Evolutionary conservation across 2,329 filamentous ascomycete genomes (phyloP).

Genomic region (Trichoderma sp.): DNA sequence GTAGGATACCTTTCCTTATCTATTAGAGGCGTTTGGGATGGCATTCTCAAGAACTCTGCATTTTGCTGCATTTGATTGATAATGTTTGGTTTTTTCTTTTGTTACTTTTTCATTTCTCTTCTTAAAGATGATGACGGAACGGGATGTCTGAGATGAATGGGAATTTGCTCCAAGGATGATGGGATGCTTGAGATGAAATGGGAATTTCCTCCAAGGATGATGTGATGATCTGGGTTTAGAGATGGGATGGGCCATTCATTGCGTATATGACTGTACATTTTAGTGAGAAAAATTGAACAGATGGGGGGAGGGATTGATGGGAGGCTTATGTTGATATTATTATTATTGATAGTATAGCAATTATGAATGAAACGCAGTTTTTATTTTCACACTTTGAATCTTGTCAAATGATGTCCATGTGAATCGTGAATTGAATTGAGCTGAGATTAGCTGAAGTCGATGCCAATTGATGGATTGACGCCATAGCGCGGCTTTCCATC

Average conservation of each 20-base stretch:
- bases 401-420: not conserved
- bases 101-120: not conserved
- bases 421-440: not conserved
- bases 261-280: conserved; percentile 29
- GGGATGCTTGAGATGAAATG: conserved; percentile 8
- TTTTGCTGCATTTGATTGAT: conserved; percentile 18
- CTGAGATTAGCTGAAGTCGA: no score
- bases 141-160: conserved; percentile 4
- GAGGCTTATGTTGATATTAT: not conserved
- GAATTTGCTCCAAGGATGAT: not conserved
- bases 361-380: conserved; percentile 8
- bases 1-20: conserved; percentile 18
- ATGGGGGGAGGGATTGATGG: not conserved
- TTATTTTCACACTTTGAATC: not conserved
- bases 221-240: conserved; percentile 27
- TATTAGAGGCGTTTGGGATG: conserved; percentile 19
- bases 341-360: conserved; percentile 5
- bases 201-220: not conserved
- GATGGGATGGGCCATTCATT: conserved; percentile 27
- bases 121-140: not conserved
- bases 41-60: conserved; percentile 18
- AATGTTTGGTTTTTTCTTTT: not conserved
- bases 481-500: not conserved
- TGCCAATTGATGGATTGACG: not conserved
- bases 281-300: not conserved